A percentile compares a stretch with the other conserved stretches of the same genome.
phyloP scores from a whole-genome alignment of 2,329 filamentous ascomycete genomes.

The Clonostachys chloroleuca region DNA sequence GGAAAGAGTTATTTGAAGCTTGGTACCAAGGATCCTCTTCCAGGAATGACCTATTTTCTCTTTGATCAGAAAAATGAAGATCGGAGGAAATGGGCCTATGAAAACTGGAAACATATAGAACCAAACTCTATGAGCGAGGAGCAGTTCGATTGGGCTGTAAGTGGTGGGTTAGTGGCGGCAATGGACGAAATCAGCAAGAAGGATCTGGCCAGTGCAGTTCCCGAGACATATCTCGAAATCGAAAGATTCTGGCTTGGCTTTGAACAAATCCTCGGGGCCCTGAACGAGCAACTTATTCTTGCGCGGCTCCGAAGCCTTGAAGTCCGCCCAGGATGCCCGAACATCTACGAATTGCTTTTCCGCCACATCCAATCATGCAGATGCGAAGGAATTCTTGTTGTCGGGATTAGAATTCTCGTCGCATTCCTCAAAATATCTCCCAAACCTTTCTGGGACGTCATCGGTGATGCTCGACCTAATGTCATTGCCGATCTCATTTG shows the following conservation, averaged over 20 bases:
- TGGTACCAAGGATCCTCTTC: conserved; percentile 66
- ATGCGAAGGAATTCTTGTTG: conserved; percentile 56
- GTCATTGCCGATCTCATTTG: conserved; percentile 83
- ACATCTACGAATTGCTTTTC: conserved; percentile 59
- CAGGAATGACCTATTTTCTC: conserved; percentile 80
- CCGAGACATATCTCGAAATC: conserved; percentile 38
- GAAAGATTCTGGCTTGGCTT: conserved; percentile 78
- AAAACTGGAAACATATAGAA: conserved; percentile 42
- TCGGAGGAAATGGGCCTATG: conserved; percentile 28
- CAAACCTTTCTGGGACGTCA: conserved; percentile 81
- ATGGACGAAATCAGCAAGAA: conserved; percentile 56
- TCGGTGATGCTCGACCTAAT: conserved; percentile 74
- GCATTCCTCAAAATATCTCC: conserved; percentile 71
- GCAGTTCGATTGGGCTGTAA: conserved; percentile 86
- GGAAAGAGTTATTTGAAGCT: conserved; percentile 75
- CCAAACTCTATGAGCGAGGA: conserved; percentile 57
- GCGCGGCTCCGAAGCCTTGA: conserved; percentile 78
- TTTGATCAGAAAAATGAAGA: conserved; percentile 62
- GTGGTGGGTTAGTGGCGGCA: conserved; percentile 64
- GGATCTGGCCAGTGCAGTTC: conserved; percentile 22
- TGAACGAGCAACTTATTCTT: conserved; percentile 71
- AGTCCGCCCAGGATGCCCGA: conserved; percentile 54
- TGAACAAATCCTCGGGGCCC: conserved; percentile 65
- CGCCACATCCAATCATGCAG: conserved; percentile 46
- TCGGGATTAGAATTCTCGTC: conserved; percentile 67